Base-by-base conservation (phyloP, 2,329 filamentous ascomycete genomes). In the Colletotrichum cuscutae region DNA sequence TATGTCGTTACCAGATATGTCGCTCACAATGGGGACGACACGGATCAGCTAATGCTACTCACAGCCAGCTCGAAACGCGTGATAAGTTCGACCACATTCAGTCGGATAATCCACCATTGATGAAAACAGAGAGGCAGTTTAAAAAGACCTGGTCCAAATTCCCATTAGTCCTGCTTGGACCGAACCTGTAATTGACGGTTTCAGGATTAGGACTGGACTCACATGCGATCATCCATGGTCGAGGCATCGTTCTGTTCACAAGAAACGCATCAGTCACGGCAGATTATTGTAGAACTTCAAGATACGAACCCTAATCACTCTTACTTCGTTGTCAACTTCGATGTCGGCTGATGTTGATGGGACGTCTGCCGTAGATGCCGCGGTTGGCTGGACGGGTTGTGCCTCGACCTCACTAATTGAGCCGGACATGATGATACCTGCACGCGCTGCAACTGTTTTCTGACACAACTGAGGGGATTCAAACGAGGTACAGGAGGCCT, bases 51-150 rank as follows among this genome's bases (percentile, higher is more conserved):
- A 57, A 12, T n/a, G 15, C 15, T 12, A 26, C 58, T 56, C 22
- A 68, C 56, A 24, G 19, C 75, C 69, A 5, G 63, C 30, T 12
- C 62, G 60, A 37, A 71, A 73, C 1, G 60, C 68, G 30, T 75
- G 72, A 24, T 72, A 74, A 3, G 60, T 60, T 19, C 68, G 65
- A 6, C 68, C 67, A n/a, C 73, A 67, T 11, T 74, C 53, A 8
- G 26, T 53, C 22, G 65, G 68, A 37, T 68, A 74, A n/a, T 68
- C 42, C 4, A 60, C 30, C 4, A 63, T 42, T 13, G 58, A 72
- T 5, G 72, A 72, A 4, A 32, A 26, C 7, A 74, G 30, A 8
- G 72, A 68, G 4, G n/a, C 30, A 19, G 53, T 66, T 19, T 54
- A 60, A 5, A 22, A 46, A n/a, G 53, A 61, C 19, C 54, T 67